These are phyloP conservation scores for Saccharomycopsis oosterbeekiorum DNA, from an alignment of 805 yeast genomes.

Conservation along the genomic window DNA sequence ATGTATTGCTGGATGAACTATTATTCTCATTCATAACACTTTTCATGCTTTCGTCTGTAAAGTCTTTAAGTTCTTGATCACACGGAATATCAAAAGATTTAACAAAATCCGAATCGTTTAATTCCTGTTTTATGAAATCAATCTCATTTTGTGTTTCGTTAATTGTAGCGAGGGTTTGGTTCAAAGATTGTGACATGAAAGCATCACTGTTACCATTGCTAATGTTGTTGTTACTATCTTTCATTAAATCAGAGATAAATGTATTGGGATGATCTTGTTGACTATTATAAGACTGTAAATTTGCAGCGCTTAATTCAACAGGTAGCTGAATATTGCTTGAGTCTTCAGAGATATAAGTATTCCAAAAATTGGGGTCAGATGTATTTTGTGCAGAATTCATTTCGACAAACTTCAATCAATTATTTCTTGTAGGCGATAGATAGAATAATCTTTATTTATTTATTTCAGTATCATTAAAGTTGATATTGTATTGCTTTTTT, in stretches of 20 bases:
- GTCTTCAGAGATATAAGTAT: neutral
- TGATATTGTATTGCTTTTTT: too few relatives aligned
- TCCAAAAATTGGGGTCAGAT: neutral
- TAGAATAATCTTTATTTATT: too few relatives aligned
- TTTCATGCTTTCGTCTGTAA: neutral
- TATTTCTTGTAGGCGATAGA: neutral
- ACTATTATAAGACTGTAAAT: slow-evolving; percentile 10
- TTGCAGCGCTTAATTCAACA: slow-evolving; percentile 13
- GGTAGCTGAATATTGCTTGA: neutral
- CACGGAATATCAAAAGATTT: neutral
- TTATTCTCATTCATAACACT: neutral
- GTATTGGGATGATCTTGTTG: neutral
- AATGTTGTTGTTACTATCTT: neutral
- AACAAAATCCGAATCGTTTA: neutral
- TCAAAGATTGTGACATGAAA: slow-evolving; percentile 3
- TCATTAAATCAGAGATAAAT: neutral
- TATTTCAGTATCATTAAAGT: too few relatives aligned
- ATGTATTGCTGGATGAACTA: neutral
- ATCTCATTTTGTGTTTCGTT: slow-evolving; percentile 13
- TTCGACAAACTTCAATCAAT: neutral
- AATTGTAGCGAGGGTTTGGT: slow-evolving; percentile 5
- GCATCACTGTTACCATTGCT: neutral
- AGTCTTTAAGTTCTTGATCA: neutral
- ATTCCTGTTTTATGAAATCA: slow-evolving; percentile 9
- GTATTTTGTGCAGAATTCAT: neutral